A percentile compares a stretch with the other conserved stretches of the same genome.
phyloP scores from a whole-genome alignment of 257 asterid species.

The Plantago major region DNA sequence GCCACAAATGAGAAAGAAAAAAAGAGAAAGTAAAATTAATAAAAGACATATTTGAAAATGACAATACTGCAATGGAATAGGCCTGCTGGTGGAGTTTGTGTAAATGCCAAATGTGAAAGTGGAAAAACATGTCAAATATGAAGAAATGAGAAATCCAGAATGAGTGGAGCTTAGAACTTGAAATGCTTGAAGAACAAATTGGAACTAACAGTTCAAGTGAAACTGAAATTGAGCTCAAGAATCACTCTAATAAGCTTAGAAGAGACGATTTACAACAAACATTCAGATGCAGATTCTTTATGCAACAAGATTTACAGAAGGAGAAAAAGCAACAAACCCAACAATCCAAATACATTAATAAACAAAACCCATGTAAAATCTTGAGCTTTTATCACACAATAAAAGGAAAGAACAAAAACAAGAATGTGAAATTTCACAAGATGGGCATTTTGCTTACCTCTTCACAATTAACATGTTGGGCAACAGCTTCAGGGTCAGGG shows the following conservation, averaged over 20 bases:
- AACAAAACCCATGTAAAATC: too few species aligned
- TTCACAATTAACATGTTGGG: conserved; percentile 58
- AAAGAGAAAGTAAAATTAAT: conserved; percentile 11
- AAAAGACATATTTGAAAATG: conserved; percentile 1
- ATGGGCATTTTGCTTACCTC: conserved; percentile 42
- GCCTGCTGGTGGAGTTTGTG: conserved; percentile 6
- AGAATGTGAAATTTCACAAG: too few species aligned
- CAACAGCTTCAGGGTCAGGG: conserved; percentile 90
- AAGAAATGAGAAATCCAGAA: neutral
- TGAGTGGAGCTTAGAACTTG: conserved; percentile 30
- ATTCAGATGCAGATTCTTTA: conserved; percentile 19
- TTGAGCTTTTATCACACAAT: too few species aligned
- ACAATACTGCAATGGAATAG: neutral
- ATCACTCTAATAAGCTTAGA: neutral
- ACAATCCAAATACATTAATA: conserved; percentile 7
- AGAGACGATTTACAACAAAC: conserved; percentile 4
- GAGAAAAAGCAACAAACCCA: conserved; percentile 22
- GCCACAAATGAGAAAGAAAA: conserved; percentile 14
- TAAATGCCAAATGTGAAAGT: neutral
- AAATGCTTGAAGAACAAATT: conserved; percentile 17
- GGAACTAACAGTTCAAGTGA: conserved; percentile 2
- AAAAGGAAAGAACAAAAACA: too few species aligned
- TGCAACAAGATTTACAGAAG: neutral
- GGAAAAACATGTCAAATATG: conserved; percentile 6
- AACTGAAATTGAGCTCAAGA: neutral